Evolutionary conservation across 2,329 filamentous ascomycete genomes (phyloP).

Genomic region (Beauveria sp.): DNA sequence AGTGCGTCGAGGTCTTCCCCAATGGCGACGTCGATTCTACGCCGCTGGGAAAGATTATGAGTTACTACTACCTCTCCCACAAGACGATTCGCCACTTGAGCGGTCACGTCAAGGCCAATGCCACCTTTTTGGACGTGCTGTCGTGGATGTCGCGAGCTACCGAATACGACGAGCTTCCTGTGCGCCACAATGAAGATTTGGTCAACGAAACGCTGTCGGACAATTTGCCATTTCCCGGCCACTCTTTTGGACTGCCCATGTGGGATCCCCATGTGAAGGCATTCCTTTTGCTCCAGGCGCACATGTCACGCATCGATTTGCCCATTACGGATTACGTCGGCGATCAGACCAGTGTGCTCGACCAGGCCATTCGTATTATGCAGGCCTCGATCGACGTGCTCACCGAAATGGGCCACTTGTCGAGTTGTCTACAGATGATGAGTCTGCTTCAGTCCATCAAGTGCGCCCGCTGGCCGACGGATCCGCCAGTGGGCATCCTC

Average conservation of each 20-base stretch:
- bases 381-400: constrained; percentile 93
- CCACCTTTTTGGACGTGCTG: constrained; percentile 73
- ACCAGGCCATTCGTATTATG: constrained; percentile 94
- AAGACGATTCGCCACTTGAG: constrained; percentile 84
- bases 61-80: constrained; percentile 97
- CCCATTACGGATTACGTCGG: constrained; percentile 97
- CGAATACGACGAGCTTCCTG: constrained; percentile 95
- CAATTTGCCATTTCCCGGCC: constrained; percentile 60
- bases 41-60: constrained; percentile 95
- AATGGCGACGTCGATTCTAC: constrained; percentile 89
- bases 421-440: constrained; percentile 75
- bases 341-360: constrained; percentile 81
- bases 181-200: constrained; percentile 96
- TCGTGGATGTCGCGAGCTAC: constrained; percentile 90
- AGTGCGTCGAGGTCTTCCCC: constrained; percentile 73
- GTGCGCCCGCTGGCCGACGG: constrained; percentile 81
- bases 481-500: constrained; percentile 70
- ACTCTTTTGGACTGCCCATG: constrained; percentile 69
- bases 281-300: constrained; percentile 86
- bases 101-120: constrained; percentile 64
- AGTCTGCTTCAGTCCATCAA: constrained; percentile 86
- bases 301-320: constrained; percentile 86
- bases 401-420: constrained; percentile 77
- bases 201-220: constrained; percentile 87
- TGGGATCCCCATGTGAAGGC: constrained; percentile 99